Evolutionary conservation across 306 rosid genomes (phyloP).

Genomic region (Carpinus viminea): DNA sequence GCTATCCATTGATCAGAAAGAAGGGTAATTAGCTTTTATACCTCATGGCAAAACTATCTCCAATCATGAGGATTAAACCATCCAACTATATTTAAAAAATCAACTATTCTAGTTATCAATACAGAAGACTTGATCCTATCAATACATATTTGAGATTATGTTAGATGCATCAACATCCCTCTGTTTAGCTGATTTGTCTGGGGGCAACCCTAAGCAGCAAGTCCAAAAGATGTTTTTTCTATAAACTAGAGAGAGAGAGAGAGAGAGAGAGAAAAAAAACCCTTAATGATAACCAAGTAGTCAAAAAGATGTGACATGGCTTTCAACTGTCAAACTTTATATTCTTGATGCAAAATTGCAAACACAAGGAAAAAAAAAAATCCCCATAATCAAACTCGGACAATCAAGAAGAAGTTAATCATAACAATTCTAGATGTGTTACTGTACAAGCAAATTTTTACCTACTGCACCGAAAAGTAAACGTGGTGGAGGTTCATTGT

Average conservation of each 20-base stretch:
- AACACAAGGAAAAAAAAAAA: neutral
- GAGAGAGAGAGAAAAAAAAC: too few species aligned
- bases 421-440: neutral
- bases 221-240: too few species aligned
- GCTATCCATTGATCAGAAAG: neutral
- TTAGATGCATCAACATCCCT: neutral
- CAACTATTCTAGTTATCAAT: neutral
- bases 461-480: neutral
- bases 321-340: constrained; percentile 20
- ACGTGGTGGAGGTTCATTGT: too few species aligned
- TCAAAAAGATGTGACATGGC: neutral
- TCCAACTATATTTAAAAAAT: neutral
- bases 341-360: constrained; percentile 14
- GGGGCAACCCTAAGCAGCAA: neutral
- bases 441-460: neutral
- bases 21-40: neutral
- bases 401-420: neutral
- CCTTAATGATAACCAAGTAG: too few species aligned
- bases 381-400: neutral
- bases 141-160: neutral
- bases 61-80: neutral
- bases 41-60: neutral
- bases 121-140: neutral
- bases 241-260: too few species aligned
- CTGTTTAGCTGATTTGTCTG: neutral